Evolutionary conservation across 2,329 filamentous ascomycete species (phyloP).

Genomic region (Coleophoma crateriformis): DNA sequence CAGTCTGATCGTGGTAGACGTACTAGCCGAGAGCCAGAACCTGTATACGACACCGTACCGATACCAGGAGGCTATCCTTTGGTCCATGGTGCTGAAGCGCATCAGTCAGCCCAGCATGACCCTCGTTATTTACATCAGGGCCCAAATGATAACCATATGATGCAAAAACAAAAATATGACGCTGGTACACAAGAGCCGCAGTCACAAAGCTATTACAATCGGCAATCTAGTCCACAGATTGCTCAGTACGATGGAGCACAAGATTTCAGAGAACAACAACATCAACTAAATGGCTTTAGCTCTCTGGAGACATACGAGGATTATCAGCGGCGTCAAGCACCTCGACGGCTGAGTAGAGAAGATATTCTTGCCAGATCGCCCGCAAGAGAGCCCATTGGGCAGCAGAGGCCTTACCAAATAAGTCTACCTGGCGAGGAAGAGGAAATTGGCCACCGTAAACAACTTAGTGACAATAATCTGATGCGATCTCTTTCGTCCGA

Average conservation of each 20-base stretch:
- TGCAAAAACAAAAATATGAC: not conserved
- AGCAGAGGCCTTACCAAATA: constrained; percentile 26
- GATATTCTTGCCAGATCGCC: constrained; percentile 24
- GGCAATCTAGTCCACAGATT: not conserved
- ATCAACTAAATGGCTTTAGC: constrained; percentile 1
- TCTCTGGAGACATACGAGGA: constrained; percentile 4
- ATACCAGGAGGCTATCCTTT: constrained; percentile 25
- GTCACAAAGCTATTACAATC: constrained; percentile 1
- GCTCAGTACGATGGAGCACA: not conserved
- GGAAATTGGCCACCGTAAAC: constrained; percentile 3
- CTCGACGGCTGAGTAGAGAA: constrained; percentile 15
- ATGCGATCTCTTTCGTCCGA: not conserved
- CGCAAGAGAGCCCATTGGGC: constrained; percentile 15
- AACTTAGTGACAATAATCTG: constrained; percentile 6
- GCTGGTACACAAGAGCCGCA: not conserved
- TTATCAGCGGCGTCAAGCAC: constrained; percentile 2
- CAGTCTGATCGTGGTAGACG: constrained; percentile 12
- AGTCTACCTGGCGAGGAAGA: constrained; percentile 14
- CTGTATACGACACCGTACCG: constrained; percentile 22
- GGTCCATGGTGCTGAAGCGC: constrained; percentile 22
- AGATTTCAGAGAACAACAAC: not conserved
- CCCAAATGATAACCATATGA: constrained; percentile 2
- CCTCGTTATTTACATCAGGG: constrained; percentile 16
- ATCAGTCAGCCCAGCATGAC: constrained; percentile 20
- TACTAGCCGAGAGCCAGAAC: constrained; percentile 11